Conservation (phyloP, 192 early-diverging fungal genomes). For the Allomyces macrogynus region DNA sequence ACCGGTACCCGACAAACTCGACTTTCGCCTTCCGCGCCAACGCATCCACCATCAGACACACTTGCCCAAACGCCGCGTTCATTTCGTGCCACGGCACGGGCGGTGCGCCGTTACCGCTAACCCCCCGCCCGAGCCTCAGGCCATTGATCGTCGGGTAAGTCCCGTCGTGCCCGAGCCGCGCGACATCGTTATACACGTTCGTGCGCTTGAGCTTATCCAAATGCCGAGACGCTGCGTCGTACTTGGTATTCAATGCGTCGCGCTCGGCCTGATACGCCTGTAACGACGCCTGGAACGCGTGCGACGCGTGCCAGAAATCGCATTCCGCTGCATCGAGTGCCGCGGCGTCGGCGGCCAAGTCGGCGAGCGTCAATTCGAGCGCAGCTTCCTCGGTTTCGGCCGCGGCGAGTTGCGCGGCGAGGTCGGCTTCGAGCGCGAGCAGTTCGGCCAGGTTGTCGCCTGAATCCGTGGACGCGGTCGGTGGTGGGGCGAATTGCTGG, state of each 20-base stretch:
- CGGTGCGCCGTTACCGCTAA: conserved; percentile 27
- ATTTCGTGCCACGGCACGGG: conserved; percentile 90
- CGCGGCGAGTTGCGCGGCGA: no score
- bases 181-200: conserved; percentile 88
- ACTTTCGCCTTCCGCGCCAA: conserved; percentile 67
- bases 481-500: no score
- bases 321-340: not conserved
- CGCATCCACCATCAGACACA: conserved; percentile 63
- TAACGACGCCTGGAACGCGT: conserved; percentile 41
- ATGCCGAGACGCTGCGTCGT: conserved; percentile 51
- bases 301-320: conserved; percentile 45
- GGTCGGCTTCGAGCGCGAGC: no score
- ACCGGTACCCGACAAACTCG: conserved; percentile 53
- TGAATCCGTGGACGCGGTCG: no score
- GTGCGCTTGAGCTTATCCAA: conserved; percentile 72
- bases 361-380: no score
- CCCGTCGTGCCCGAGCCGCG: conserved; percentile 67
- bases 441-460: no score
- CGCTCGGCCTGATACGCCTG: conserved; percentile 49
- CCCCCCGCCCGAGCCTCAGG: conserved; percentile 53
- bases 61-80: conserved; percentile 89
- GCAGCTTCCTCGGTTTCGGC: no score
- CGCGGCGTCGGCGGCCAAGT: no score
- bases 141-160: conserved; percentile 87
- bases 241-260: conserved; percentile 55